Conservation (phyloP, 257 asterid genomes). For the Solanum arcanum region DNA sequence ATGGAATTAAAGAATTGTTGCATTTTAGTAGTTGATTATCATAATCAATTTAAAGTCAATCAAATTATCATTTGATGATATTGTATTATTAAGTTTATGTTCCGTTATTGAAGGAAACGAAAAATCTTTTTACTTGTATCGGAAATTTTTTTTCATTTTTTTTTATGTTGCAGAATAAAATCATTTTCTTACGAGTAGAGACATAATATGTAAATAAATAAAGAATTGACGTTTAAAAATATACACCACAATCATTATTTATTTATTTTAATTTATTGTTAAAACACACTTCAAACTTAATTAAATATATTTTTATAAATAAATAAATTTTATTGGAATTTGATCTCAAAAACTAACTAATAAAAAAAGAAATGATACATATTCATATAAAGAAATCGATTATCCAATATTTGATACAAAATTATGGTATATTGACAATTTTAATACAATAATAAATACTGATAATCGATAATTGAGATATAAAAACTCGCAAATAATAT, state of each 20-base stretch:
- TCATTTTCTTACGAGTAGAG: not conserved
- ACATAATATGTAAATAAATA: not conserved
- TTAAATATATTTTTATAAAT: not conserved
- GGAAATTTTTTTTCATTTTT: not conserved
- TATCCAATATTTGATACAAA: not conserved
- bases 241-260: not conserved
- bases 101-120: not conserved
- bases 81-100: not conserved
- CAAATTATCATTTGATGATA: not conserved
- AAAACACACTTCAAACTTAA: not conserved
- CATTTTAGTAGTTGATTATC: not conserved
- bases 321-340: rapidly evolving
- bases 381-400: not conserved
- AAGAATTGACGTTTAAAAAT: not conserved
- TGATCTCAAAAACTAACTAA: not conserved
- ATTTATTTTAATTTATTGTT: too few relatives aligned
- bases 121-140: not conserved
- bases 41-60: not conserved
- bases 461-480: too few relatives aligned
- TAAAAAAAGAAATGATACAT: rapidly evolving
- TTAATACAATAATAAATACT: too few relatives aligned
- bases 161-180: not conserved
- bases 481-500: too few relatives aligned
- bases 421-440: too few relatives aligned
- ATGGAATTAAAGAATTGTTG: not conserved